Evolutionary conservation across 1,139 yeast species (phyloP).

Genomic region (Zygosaccharomyces sapae): DNA sequence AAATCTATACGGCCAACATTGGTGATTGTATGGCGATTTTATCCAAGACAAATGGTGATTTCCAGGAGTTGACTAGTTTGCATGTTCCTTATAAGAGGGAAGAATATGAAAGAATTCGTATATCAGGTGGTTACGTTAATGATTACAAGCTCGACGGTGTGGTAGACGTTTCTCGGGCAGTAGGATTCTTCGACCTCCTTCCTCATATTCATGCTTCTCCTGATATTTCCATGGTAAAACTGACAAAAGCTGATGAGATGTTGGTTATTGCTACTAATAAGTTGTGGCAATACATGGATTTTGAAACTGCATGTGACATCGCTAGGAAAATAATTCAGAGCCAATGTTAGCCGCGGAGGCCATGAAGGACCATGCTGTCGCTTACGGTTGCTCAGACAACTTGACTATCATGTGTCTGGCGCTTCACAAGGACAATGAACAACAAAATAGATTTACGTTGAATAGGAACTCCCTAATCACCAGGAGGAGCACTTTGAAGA

Average conservation of each 20-base stretch:
- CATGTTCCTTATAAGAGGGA: constrained; percentile 79
- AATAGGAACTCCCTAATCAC: constrained; percentile 38
- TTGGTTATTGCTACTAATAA: constrained; percentile 80
- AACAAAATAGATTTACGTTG: constrained; percentile 43
- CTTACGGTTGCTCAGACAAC: constrained; percentile 83
- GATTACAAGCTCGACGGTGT: constrained; percentile 84
- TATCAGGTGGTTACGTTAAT: constrained; percentile 87
- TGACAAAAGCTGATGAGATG: constrained; percentile 74
- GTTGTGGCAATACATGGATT: constrained; percentile 79
- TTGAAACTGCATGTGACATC: constrained; percentile 86
- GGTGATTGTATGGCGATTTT: constrained; percentile 88
- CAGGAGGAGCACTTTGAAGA: constrained; percentile 62
- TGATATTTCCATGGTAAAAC: constrained; percentile 56
- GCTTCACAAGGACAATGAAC: constrained; percentile 43
- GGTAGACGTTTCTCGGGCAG: constrained; percentile 80
- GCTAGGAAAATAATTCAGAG: constrained; percentile 77
- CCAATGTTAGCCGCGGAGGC: constrained; percentile 93
- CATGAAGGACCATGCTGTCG: constrained; percentile 86
- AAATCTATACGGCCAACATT: constrained; percentile 75
- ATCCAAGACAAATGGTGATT: constrained; percentile 79
- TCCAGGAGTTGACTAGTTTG: constrained; percentile 62
- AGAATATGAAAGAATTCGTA: constrained; percentile 84
- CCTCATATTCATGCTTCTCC: constrained; percentile 94
- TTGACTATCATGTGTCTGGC: constrained; percentile 82
- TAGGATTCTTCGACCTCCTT: constrained; percentile 79